phyloP scores from a whole-genome alignment of 2,329 filamentous ascomycete species.

The Alternaria brassicicola region DNA sequence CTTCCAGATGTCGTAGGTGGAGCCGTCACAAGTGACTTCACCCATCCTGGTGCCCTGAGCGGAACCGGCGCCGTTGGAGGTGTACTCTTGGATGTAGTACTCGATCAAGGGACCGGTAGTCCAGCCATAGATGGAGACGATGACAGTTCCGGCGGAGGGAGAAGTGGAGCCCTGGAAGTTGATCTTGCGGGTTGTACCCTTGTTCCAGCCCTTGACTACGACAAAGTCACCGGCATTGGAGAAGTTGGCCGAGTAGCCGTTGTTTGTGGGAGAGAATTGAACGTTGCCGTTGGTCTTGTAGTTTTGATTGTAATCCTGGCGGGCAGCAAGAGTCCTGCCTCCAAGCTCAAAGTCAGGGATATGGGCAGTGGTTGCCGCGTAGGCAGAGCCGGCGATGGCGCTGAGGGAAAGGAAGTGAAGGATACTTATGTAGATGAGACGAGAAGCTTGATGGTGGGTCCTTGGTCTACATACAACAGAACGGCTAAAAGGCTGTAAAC shows the following conservation, averaged over 20 bases:
- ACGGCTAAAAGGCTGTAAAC: conserved; percentile 7
- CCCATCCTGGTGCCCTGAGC: conserved; percentile 38
- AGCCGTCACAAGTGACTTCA: conserved; percentile 37
- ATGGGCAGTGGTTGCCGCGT: conserved; percentile 35
- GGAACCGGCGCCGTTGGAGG: conserved; percentile 50
- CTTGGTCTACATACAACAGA: conserved; percentile 7
- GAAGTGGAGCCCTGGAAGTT: conserved; percentile 37
- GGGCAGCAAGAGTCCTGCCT: conserved; percentile 21
- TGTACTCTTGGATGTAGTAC: conserved; percentile 59
- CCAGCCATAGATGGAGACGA: conserved; percentile 61
- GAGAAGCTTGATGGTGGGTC: conserved; percentile 4
- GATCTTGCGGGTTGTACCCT: conserved; percentile 36
- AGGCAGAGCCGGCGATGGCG: conserved; percentile 21
- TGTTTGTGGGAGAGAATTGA: conserved; percentile 34
- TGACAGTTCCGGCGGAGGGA: conserved; percentile 32
- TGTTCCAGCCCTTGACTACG: conserved; percentile 43
- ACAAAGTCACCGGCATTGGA: conserved; percentile 41
- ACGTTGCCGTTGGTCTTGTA: conserved; percentile 43
- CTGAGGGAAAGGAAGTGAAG: conserved; percentile 19
- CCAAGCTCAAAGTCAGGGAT: conserved; percentile 39
- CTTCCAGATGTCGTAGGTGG: conserved; percentile 41
- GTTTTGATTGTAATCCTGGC: conserved; percentile 45
- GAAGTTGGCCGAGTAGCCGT: conserved; percentile 38
- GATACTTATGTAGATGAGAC: neutral
- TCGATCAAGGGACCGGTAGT: conserved; percentile 55